Conservation (phyloP, 108 stramenopile genomes). For the Skeletonema tropicum region DNA sequence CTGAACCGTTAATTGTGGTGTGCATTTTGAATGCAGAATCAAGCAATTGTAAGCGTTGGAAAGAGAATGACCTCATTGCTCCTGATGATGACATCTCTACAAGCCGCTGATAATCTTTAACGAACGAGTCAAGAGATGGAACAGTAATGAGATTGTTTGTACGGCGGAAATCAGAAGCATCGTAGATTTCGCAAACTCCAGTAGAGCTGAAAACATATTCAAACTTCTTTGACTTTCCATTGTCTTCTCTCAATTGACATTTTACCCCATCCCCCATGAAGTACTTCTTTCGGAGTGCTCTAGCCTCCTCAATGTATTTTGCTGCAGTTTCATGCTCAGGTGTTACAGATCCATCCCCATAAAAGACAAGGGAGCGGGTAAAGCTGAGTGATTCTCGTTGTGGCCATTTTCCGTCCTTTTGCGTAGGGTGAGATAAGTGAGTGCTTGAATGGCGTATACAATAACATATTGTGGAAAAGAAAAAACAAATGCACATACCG, state of each 20-base stretch:
- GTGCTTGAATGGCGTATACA: not conserved
- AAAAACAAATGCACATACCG: constrained; percentile 28
- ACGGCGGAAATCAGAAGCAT: constrained; percentile 43
- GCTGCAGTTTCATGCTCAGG: constrained; percentile 81
- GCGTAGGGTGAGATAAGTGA: not conserved
- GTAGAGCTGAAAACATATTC: constrained; percentile 66
- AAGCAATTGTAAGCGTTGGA: constrained; percentile 86
- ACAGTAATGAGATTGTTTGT: constrained; percentile 60
- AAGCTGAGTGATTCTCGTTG: constrained; percentile 82
- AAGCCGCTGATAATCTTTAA: constrained; percentile 73
- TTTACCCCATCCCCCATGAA: constrained; percentile 49
- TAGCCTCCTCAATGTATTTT: constrained; percentile 64
- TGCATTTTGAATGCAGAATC: constrained; percentile 88
- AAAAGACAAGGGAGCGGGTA: constrained; percentile 87
- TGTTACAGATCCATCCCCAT: constrained; percentile 83
- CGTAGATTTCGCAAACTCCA: constrained; percentile 75
- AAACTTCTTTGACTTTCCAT: constrained; percentile 11
- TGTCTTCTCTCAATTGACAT: constrained; percentile 5
- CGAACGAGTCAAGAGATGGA: constrained; percentile 71
- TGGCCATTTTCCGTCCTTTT: constrained; percentile 50
- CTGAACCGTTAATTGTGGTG: constrained; percentile 78
- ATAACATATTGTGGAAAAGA: not conserved
- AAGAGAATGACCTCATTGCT: constrained; percentile 85
- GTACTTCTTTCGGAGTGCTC: constrained; percentile 79
- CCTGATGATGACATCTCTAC: constrained; percentile 77